Evolutionary conservation across 176 grass and related monocot genomes (phyloP).

Genomic region (Puccinellia tenuiflora): DNA sequence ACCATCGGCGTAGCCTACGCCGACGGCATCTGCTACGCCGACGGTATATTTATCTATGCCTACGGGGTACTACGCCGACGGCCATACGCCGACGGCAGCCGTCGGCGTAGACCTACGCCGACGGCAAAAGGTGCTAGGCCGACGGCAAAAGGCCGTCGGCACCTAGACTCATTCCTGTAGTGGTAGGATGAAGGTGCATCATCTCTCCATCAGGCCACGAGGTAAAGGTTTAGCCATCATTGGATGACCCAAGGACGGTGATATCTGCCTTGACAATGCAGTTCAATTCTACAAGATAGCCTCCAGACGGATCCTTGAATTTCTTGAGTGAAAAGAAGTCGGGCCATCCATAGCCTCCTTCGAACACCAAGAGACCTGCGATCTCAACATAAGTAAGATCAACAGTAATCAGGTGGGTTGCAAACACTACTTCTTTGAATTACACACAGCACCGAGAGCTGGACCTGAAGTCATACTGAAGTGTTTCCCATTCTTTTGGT

Average conservation of each 20-base stretch:
- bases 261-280: background rate
- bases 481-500: background rate
- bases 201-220: background rate
- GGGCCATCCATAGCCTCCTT: background rate
- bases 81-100: too few species aligned
- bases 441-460: background rate
- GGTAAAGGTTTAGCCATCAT: background rate
- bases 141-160: too few species aligned
- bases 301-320: background rate
- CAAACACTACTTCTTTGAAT: background rate
- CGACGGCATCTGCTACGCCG: too few species aligned
- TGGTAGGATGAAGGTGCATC: too few species aligned
- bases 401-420: background rate
- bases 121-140: too few species aligned
- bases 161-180: too few species aligned
- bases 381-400: background rate
- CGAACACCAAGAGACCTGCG: background rate
- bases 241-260: background rate
- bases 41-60: too few species aligned
- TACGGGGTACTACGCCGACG: too few species aligned
- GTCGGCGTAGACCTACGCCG: too few species aligned
- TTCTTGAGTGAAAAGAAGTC: background rate
- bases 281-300: background rate
- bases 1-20: too few species aligned
- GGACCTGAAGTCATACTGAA: background rate